Percentiles rank a stretch among this genome's conserved stretches.
These are phyloP conservation scores for Rhododendron mucronatum DNA, from an alignment of 148 eudicot genomes.

Conservation along the genomic window DNA sequence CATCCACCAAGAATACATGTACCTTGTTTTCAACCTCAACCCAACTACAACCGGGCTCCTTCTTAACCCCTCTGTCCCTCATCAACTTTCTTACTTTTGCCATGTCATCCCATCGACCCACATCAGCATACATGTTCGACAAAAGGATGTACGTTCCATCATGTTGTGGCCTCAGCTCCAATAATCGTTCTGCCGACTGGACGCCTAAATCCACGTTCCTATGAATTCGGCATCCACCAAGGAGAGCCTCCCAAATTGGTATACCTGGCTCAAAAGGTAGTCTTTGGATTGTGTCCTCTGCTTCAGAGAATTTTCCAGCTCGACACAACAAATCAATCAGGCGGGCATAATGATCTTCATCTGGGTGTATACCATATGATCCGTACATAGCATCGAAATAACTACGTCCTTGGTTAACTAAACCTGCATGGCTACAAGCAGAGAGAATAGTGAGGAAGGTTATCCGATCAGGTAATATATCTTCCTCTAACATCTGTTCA, in stretches of 20 bases:
- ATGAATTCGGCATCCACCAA: constrained; percentile 53
- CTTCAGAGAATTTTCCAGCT: constrained; percentile 58
- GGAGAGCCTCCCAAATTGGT: constrained; percentile 58
- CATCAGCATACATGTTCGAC: constrained; percentile 55
- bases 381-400: constrained; percentile 43
- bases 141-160: constrained; percentile 60
- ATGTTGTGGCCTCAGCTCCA: constrained; percentile 40
- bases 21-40: constrained; percentile 52
- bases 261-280: constrained; percentile 51
- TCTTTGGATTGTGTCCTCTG: constrained; percentile 34
- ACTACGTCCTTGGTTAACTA: constrained; percentile 46
- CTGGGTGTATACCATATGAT: constrained; percentile 36
- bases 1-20: constrained; percentile 59
- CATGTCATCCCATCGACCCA: constrained; percentile 49
- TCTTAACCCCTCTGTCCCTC: constrained; percentile 65
- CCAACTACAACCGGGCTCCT: constrained; percentile 76
- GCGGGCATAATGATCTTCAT: constrained; percentile 66
- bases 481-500: constrained; percentile 47
- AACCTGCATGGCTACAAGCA: constrained; percentile 64
- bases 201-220: constrained; percentile 53
- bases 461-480: constrained; percentile 47
- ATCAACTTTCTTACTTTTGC: constrained; percentile 50
- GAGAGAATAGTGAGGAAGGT: constrained; percentile 55
- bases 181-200: constrained; percentile 45
- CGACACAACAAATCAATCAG: constrained; percentile 53